A percentile compares a stretch with the other conserved stretches of the same genome.
Conservation (phyloP, 352 stramenopile genomes). For the Phytopythium oedochilum region DNA sequence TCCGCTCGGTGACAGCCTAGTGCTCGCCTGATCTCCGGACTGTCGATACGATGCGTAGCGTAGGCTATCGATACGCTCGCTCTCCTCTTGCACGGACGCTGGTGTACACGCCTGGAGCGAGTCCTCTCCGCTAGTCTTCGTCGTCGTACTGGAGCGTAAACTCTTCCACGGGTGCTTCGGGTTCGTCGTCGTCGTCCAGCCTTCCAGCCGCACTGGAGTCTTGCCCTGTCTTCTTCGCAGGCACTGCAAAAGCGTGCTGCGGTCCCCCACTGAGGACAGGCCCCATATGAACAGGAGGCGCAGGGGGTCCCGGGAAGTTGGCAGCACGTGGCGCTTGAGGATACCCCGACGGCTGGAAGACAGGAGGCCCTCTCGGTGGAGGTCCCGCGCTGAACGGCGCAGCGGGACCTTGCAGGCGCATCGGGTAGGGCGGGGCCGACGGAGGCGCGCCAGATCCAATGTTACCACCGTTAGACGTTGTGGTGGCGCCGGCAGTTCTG, state of each 20-base stretch:
- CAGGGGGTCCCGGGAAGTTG: neutral
- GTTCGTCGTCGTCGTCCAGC: slow-evolving; percentile 57
- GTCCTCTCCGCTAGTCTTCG: slow-evolving; percentile 39
- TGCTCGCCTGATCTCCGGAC: neutral
- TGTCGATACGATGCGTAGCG: neutral
- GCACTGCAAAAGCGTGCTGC: neutral
- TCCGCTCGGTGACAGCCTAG: neutral
- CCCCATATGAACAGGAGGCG: neutral
- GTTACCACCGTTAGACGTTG: slow-evolving; percentile 43
- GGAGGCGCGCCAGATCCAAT: slow-evolving; percentile 8
- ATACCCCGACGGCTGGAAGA: neutral
- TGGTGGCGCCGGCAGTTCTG: slow-evolving; percentile 34
- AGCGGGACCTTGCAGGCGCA: neutral
- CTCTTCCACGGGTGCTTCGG: slow-evolving; percentile 43
- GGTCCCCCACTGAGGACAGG: neutral
- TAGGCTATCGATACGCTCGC: neutral
- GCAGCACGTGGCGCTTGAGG: neutral
- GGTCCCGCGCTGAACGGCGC: neutral
- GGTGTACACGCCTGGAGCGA: neutral
- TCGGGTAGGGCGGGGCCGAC: neutral
- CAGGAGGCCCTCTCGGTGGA: neutral
- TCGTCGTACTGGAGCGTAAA: slow-evolving; percentile 81
- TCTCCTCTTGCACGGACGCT: neutral
- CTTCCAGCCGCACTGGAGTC: slow-evolving; percentile 11
- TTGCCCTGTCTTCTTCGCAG: neutral